Percentiles rank a stretch among this genome's conserved stretches.
Evolutionary conservation across 345 rosid species (phyloP).

Genomic region (Brassica incana): DNA sequence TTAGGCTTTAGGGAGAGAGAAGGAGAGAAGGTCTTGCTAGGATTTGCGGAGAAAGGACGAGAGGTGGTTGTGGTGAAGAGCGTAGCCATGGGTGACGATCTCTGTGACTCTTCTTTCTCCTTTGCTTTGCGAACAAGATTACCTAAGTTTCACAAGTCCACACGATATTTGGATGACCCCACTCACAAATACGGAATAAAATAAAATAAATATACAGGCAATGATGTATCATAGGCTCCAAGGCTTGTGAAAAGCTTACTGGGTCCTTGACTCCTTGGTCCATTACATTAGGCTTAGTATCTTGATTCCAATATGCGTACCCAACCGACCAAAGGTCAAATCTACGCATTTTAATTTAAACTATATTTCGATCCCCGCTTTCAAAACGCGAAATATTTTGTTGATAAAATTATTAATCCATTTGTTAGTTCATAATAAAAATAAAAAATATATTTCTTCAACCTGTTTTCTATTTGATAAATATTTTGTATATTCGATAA

Average conservation of each 20-base stretch:
- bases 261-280: neutral
- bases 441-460: too few relatives aligned
- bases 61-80: conserved; percentile 28
- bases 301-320: too few relatives aligned
- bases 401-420: too few relatives aligned
- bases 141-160: conserved; percentile 18
- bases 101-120: neutral
- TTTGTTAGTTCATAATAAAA: too few relatives aligned
- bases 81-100: conserved; percentile 34
- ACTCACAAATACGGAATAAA: neutral
- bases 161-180: conserved; percentile 37
- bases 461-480: too few relatives aligned
- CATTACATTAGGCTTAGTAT: too few relatives aligned
- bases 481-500: too few relatives aligned
- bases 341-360: too few relatives aligned
- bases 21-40: conserved; percentile 24
- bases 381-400: too few relatives aligned
- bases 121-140: conserved; percentile 10
- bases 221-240: too few relatives aligned
- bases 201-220: neutral
- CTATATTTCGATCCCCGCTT: too few relatives aligned
- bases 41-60: conserved; percentile 10
- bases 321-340: too few relatives aligned
- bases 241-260: neutral
- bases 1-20: conserved; percentile 6